Base-by-base conservation (phyloP, 805 yeast genomes). In the Jamesozyma gamospora region DNA sequence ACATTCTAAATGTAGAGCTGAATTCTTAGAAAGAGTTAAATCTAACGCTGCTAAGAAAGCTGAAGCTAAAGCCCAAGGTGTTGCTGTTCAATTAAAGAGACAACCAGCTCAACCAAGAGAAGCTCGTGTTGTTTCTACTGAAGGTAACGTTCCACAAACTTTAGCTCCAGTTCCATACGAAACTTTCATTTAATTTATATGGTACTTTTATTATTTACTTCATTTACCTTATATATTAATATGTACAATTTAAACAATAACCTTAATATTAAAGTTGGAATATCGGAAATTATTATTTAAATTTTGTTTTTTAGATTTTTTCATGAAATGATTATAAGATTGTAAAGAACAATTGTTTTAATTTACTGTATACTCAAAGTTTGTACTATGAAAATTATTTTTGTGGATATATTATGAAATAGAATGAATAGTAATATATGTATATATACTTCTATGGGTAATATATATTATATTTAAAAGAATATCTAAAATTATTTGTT, bases 1-100 rank as follows among this genome's bases (percentile, higher is more conserved):
- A 78, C 98, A 92, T 86, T 92, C 98, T 67, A 90, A 90, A 77
- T 92, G 97, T 81, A 90, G 98, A 77, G 84, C 84, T 71, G 97
- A 92, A 75, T 92, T 92, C 75, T 79, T 92, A 73, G 82, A 84
- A 82, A 87, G 98, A 79, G 98, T 92, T 66, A 90, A 88, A 80
- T 68, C 80, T 66, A 92, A 90, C 75, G 96, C 95, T 70, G 92
- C 85, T 60, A 78, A 77, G 77, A 82, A 80, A 76, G 71, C 70
- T 61, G 97, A 83, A 72, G 98, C 97, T 60, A 88, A 87, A 79
- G 88, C 82, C 57, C 73, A 81, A 69, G 97, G 97, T 70, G 81
- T 77, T 67, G 71, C 83, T 60, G 90, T 84, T 54, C 75, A 74
- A 74, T 84, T 92, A 65, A 92, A 90, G 88, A 85, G 99, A 82